These are phyloP conservation scores for Kappamyces sp. DNA, from an alignment of 192 early-diverging fungal genomes.

Conservation along the genomic window DNA sequence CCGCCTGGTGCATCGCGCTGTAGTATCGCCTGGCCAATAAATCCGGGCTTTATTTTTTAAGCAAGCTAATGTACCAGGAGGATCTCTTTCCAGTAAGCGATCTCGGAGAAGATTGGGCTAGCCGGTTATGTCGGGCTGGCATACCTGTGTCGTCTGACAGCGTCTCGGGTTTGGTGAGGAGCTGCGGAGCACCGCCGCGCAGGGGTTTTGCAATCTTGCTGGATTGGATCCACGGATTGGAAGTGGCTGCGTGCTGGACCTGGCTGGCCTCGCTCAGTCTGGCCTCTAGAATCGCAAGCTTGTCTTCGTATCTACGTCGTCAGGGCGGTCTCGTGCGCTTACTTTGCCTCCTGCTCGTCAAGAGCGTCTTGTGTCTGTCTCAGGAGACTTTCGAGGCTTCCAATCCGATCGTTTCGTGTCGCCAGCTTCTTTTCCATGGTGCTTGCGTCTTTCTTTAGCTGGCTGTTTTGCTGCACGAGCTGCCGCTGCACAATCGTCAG, in stretches of 20 bases:
- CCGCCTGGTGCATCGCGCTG: no score
- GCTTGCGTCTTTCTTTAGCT: slow-evolving; percentile 89
- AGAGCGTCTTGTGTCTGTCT: slow-evolving; percentile 81
- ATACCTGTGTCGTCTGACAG: not conserved
- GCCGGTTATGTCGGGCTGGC: slow-evolving; percentile 5
- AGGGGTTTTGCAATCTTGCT: slow-evolving; percentile 87
- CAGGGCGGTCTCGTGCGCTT: not conserved
- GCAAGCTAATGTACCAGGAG: slow-evolving; percentile 52
- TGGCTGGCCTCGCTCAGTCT: slow-evolving; percentile 8
- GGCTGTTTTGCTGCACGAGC: slow-evolving; percentile 93
- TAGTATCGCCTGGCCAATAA: no score
- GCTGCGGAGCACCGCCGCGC: slow-evolving; percentile 64
- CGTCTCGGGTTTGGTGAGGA: slow-evolving; percentile 19
- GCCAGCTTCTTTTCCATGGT: slow-evolving; percentile 85
- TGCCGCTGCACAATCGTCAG: slow-evolving; percentile 92
- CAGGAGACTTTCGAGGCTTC: slow-evolving; percentile 76
- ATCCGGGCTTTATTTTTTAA: slow-evolving; percentile 41
- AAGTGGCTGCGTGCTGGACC: slow-evolving; percentile 20
- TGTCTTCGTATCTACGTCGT: slow-evolving; percentile 14
- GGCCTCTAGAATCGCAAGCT: not conserved
- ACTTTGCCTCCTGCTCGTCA: slow-evolving; percentile 62
- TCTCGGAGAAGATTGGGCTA: slow-evolving; percentile 14
- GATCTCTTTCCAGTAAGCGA: slow-evolving; percentile 31
- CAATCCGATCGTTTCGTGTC: slow-evolving; percentile 90
- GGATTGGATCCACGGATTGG: slow-evolving; percentile 48